phyloP scores from a whole-genome alignment of 202 grass and related monocot genomes.

The Panicum virgatum region DNA sequence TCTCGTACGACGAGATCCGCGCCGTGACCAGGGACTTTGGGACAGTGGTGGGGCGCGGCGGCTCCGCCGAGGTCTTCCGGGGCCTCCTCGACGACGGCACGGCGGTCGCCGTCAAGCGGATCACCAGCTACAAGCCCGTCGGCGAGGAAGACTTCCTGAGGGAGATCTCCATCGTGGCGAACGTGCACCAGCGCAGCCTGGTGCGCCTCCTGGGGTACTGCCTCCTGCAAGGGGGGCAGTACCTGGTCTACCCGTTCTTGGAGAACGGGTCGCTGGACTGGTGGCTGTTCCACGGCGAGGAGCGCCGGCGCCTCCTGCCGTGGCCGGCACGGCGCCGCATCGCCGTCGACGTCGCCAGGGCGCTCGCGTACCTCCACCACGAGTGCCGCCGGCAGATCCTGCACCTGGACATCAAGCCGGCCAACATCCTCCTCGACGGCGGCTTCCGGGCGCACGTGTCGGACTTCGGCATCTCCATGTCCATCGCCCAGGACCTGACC shows the following conservation, averaged over 20 bases:
- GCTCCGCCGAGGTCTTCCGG: constrained; percentile 44
- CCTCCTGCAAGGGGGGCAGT: constrained; percentile 22
- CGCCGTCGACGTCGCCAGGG: constrained; percentile 53
- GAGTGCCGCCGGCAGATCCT: constrained; percentile 54
- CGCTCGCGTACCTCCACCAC: constrained; percentile 64
- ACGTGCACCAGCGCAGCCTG: constrained; percentile 53
- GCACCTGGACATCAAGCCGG: constrained; percentile 74
- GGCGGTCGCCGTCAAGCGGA: constrained; percentile 53
- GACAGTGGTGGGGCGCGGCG: constrained; percentile 36
- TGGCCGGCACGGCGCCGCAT: constrained; percentile 47
- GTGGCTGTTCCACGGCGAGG: constrained; percentile 56
- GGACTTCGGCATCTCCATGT: constrained; percentile 66
- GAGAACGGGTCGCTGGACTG: constrained; percentile 56
- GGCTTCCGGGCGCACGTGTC: constrained; percentile 48
- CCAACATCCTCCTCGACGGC: constrained; percentile 64
- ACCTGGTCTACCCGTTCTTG: constrained; percentile 58
- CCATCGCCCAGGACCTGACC: constrained; percentile 51
- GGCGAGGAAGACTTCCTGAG: constrained; percentile 48
- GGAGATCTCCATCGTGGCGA: constrained; percentile 43
- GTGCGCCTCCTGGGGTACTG: constrained; percentile 64
- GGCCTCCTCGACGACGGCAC: constrained; percentile 51
- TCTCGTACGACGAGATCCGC: constrained; percentile 37
- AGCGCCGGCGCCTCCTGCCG: constrained; percentile 29
- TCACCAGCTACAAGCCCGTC: constrained; percentile 22
- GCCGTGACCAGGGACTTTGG: constrained; percentile 48